Evolutionary conservation across 257 asterid genomes (phyloP).

Genomic region (Solanum commersonii): DNA sequence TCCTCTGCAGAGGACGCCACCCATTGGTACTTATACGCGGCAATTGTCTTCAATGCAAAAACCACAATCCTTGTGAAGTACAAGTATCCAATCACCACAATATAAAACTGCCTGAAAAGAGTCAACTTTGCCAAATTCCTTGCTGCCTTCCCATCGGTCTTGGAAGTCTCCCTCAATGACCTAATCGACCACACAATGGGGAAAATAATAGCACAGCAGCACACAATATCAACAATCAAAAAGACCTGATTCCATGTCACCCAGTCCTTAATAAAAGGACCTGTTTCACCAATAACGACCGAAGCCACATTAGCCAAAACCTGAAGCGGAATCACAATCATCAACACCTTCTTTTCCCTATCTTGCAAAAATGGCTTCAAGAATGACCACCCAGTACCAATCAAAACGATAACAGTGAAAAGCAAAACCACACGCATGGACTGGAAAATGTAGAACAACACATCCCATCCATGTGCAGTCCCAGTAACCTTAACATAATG

Average conservation of each 20-base stretch:
- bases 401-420: slow-evolving; percentile 76
- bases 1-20: slow-evolving; percentile 91
- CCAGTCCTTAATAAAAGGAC: slow-evolving; percentile 94
- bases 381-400: slow-evolving; percentile 94
- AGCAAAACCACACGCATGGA: slow-evolving; percentile 70
- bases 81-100: slow-evolving; percentile 89
- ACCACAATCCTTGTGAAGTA: slow-evolving; percentile 94
- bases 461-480: slow-evolving; percentile 98
- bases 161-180: slow-evolving; percentile 92
- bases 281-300: slow-evolving; percentile 89
- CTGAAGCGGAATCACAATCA: slow-evolving; percentile 94
- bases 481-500: slow-evolving; percentile 94
- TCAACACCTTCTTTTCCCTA: slow-evolving; percentile 92
- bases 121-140: slow-evolving; percentile 83
- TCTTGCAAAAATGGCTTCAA: slow-evolving; percentile 89
- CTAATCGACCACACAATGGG: slow-evolving; percentile 96
- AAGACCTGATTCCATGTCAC: slow-evolving; percentile 91
- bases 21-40: slow-evolving; percentile 94
- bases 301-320: slow-evolving; percentile 89
- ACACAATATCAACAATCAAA: slow-evolving; percentile 79
- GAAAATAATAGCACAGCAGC: slow-evolving; percentile 89
- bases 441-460: slow-evolving; percentile 88
- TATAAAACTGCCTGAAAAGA: slow-evolving; percentile 88
- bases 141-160: slow-evolving; percentile 98
- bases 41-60: slow-evolving; percentile 81